Percentiles rank a stretch among this genome's conserved stretches.
Conservation (phyloP, 176 grass and related monocot genomes). For the Dactylis glomerata region DNA sequence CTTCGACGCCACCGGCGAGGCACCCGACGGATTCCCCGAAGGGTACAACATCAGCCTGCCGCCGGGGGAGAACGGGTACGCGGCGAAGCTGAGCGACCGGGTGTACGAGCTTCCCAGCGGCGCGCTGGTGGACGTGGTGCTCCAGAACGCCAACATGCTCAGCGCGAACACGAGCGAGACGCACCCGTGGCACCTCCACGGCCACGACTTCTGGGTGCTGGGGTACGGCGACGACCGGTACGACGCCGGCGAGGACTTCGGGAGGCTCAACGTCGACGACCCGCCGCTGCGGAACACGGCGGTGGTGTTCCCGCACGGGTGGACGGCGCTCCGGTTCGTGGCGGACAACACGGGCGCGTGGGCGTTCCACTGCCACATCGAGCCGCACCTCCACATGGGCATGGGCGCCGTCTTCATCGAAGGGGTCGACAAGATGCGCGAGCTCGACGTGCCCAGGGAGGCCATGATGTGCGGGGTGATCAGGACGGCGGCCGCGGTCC, state of each 20-base stretch:
- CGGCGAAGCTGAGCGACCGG: neutral
- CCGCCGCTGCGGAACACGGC: conserved; percentile 79
- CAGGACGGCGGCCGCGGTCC: conserved; percentile 1
- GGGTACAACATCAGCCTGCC: conserved; percentile 7
- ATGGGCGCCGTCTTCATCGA: conserved; percentile 76
- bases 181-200: conserved; percentile 84
- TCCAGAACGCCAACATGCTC: conserved; percentile 71
- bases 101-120: conserved; percentile 19
- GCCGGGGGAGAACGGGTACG: neutral
- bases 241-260: neutral
- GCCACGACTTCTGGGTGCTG: conserved; percentile 88
- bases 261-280: conserved; percentile 45
- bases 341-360: conserved; percentile 75
- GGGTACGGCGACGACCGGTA: conserved; percentile 66
- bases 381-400: conserved; percentile 80
- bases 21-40: neutral
- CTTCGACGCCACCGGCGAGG: neutral
- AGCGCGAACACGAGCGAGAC: conserved; percentile 42
- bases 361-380: conserved; percentile 94
- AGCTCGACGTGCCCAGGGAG: conserved; percentile 50
- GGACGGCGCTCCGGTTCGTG: conserved; percentile 57
- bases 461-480: conserved; percentile 41
- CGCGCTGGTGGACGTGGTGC: conserved; percentile 56
- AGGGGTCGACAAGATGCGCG: conserved; percentile 33
- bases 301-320: conserved; percentile 70